Conservation (phyloP, 495 filamentous ascomycete species). For the Articulospora tetracladia region DNA sequence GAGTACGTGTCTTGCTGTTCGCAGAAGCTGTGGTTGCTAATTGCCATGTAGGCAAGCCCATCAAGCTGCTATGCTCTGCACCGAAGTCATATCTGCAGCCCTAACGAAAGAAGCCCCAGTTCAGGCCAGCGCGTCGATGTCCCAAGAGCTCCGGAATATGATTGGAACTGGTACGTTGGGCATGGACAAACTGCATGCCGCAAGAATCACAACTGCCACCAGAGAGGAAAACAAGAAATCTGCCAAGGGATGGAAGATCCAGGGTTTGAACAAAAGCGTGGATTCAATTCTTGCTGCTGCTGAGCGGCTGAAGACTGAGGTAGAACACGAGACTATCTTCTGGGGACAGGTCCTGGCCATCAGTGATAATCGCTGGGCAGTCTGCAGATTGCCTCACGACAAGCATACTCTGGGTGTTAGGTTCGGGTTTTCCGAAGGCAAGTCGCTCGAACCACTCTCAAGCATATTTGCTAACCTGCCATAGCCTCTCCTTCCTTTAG, state of each 20-base stretch:
- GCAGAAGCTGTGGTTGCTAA: conserved; percentile 3
- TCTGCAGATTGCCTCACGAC: conserved; percentile 70
- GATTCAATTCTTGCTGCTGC: conserved; percentile 72
- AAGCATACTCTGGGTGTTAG: conserved; percentile 73
- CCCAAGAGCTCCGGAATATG: conserved; percentile 57
- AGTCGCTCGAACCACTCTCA: not conserved
- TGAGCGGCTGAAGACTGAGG: conserved; percentile 67
- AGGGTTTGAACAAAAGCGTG: conserved; percentile 69
- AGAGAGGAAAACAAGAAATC: conserved; percentile 53
- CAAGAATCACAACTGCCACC: conserved; percentile 47
- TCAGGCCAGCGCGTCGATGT: conserved; percentile 65
- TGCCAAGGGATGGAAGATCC: conserved; percentile 74
- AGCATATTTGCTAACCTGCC: conserved; percentile 2
- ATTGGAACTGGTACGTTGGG: conserved; percentile 74
- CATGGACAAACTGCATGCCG: conserved; percentile 59
- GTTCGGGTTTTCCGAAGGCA: conserved; percentile 82
- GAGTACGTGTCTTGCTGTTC: conserved; percentile 29
- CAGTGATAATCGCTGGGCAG: conserved; percentile 77
- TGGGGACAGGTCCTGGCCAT: conserved; percentile 83
- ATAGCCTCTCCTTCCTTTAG: conserved; percentile 69
- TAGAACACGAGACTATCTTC: conserved; percentile 74
- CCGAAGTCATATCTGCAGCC: conserved; percentile 83
- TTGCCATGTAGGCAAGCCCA: conserved; percentile 49
- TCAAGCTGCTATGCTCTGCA: conserved; percentile 59
- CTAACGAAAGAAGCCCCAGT: conserved; percentile 72